Conservation (phyloP, 2,329 filamentous ascomycete genomes). For the Cryphonectria japonica region DNA sequence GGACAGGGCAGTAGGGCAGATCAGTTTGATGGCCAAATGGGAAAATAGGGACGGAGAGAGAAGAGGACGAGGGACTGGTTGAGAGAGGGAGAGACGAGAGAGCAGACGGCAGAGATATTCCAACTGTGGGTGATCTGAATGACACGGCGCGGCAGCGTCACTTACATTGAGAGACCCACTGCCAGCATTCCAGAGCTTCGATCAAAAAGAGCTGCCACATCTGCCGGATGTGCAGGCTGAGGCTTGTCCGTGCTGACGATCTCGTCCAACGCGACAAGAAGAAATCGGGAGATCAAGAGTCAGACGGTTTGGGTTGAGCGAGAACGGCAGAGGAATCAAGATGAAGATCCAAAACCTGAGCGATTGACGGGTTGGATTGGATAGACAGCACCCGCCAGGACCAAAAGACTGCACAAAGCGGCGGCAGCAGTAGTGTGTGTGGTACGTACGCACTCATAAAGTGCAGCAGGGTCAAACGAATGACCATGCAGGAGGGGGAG, state of each 20-base stretch:
- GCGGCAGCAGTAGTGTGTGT: too few species aligned
- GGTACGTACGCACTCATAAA: not conserved
- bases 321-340: not conserved
- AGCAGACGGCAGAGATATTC: not conserved
- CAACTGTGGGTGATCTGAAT: not conserved
- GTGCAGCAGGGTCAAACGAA: not conserved
- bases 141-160: slow-evolving; percentile 6
- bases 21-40: not conserved
- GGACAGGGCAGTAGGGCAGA: slow-evolving; percentile 1
- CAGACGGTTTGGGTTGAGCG: not conserved
- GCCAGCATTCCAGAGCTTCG: slow-evolving; percentile 12
- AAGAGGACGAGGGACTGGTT: not conserved
- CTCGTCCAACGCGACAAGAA: not conserved
- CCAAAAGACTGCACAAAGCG: not conserved
- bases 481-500: not conserved
- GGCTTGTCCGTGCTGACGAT: not conserved
- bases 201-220: not conserved
- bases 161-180: slow-evolving; percentile 12
- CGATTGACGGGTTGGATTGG: not conserved
- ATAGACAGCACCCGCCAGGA: not conserved
- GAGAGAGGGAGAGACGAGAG: not conserved
- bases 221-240: not conserved
- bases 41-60: not conserved
- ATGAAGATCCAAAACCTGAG: slow-evolving; percentile 2
- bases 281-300: not conserved